Evolutionary conservation across 2,329 filamentous ascomycete species (phyloP), one percentile per base, ranked within the genome.

Genomic region (Claviceps paspali): DNA sequence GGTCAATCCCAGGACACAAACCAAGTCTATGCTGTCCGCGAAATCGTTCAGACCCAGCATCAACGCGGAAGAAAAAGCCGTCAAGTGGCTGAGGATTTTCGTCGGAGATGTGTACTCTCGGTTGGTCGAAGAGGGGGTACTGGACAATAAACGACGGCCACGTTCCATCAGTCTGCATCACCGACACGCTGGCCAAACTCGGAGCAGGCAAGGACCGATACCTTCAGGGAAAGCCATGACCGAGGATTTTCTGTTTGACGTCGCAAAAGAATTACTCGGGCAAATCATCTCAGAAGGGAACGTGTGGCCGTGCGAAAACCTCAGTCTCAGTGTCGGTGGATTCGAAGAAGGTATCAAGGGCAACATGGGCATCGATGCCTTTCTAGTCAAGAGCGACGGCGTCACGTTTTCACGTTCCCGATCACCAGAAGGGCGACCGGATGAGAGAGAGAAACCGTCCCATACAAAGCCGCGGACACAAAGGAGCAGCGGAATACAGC

Each of bases 21-120:
- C 95, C 63, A 95, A 96, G 56, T 91, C 82, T 12, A 96, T 98
- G 87, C 67, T 96, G 11, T 95, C 86, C 2, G 87, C 91, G 15
- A 98, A 98, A 54, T 92, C 86, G 0, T 98, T 98, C 51, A 71
- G 83, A 19, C 91, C 91, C 0, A 76, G 70, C 39, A 88, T 96
- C 52, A 82, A 76, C 47, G 79, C 68, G 2, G 62, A 73, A 14
- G 84, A 91, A 17, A 83, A 93, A 54, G 88, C 79, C 1, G 64
- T 73, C 18, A 78, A 77, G 42, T 98, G 91, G 91, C 65, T 98
- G 28, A 71, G 79, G 9, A 95, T 98, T 38, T 96, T 96, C 54
- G 77, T 73, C 4, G 83, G 85, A 1, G 91, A 98, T 54, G 93
- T 98, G 36, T 91, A 82, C 57, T 79, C 83, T 38, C 76, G 91